Base-by-base conservation (phyloP, 2,329 filamentous ascomycete species). In the Botrytis cinerea region DNA sequence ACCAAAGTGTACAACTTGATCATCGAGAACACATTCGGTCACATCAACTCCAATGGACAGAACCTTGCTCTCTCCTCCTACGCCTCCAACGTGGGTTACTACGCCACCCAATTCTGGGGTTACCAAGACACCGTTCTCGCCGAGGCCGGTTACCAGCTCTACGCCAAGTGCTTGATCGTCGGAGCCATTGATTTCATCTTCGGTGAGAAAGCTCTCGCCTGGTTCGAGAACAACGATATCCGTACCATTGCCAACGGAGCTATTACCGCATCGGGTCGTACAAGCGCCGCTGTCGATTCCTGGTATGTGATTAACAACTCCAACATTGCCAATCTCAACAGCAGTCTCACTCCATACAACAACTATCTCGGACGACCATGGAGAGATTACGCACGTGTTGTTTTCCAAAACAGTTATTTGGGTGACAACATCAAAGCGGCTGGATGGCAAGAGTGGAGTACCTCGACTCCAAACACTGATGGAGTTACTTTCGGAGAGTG, bases 141-240 rank as follows among this genome's bases (percentile, higher is more conserved):
- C 60, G 81, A 88, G 75, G 82, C 81, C 63, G 89, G 89, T 74
- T 82, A 83, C 73, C 85, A 90, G 77, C 78, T 90, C 57, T 90
- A 88, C 78, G 85, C 85, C 62, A 86, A 86, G 75, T 84, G 84
- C 75, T 84, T 87, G 72, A 89, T 90, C 75, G 84, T 86, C 40
- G 88, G 88, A 51, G 86, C 86, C 2, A 86, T 87, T 60, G 88
- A 90, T 77, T 89, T 90, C 78, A 86, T 89, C 76, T 90, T 90
- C 78, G 85, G 89, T 73, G 83, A 87, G 79, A 76, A 82, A 54
- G 84, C 85, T 32, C 80, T 81, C 59, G 83, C 85, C 54, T 91
- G 86, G 88, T 86, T 86, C 78, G 85, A 88, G 62, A 75, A 73
- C 22, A 74, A 76, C 18, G 78, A 79, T 32, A 78, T 82, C 46